These are phyloP conservation scores for Aspergillus alliaceus DNA, from an alignment of 2,329 filamentous ascomycete genomes.

Conservation along the genomic window DNA sequence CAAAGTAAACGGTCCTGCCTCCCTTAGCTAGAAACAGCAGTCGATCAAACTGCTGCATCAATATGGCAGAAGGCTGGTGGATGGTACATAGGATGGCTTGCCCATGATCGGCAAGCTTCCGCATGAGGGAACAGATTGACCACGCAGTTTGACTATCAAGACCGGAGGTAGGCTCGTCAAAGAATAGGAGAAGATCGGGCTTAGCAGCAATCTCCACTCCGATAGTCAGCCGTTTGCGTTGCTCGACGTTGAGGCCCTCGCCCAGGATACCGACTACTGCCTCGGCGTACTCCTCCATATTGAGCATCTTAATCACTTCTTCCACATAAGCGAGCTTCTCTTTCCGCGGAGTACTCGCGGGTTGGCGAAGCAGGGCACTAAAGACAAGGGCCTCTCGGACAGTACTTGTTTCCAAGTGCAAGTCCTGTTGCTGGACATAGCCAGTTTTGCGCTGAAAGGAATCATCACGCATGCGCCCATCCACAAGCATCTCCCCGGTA, in stretches of 20 bases:
- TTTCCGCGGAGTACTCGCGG: slow-evolving; percentile 64
- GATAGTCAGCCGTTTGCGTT: slow-evolving; percentile 76
- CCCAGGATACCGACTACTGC: slow-evolving; percentile 84
- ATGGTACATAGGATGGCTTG: slow-evolving; percentile 92
- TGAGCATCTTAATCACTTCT: slow-evolving; percentile 82
- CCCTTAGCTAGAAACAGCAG: slow-evolving; percentile 63
- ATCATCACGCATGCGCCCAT: slow-evolving; percentile 68
- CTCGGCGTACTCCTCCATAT: slow-evolving; percentile 85
- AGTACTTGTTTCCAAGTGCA: slow-evolving; percentile 79
- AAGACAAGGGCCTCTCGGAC: slow-evolving; percentile 85
- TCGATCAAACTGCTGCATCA: slow-evolving; percentile 78
- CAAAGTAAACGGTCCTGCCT: slow-evolving; percentile 67
- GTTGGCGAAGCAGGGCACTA: slow-evolving; percentile 79
- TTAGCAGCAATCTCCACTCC: slow-evolving; percentile 91
- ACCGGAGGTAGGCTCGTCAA: slow-evolving; percentile 91
- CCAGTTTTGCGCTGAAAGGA: slow-evolving; percentile 62
- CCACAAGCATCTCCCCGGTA: slow-evolving; percentile 77
- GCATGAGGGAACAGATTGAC: slow-evolving; percentile 80
- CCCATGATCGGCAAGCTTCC: slow-evolving; percentile 85
- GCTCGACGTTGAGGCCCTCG: slow-evolving; percentile 65
- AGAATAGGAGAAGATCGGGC: slow-evolving; percentile 80
- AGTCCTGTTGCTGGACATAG: slow-evolving; percentile 80
- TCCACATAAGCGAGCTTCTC: slow-evolving; percentile 86
- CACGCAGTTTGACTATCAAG: slow-evolving; percentile 88
- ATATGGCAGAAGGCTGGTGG: slow-evolving; percentile 86